Percentiles rank a stretch among this genome's conserved stretches.
phyloP scores from a whole-genome alignment of 306 rosid species.

The Macrotyloma uniflorum region DNA sequence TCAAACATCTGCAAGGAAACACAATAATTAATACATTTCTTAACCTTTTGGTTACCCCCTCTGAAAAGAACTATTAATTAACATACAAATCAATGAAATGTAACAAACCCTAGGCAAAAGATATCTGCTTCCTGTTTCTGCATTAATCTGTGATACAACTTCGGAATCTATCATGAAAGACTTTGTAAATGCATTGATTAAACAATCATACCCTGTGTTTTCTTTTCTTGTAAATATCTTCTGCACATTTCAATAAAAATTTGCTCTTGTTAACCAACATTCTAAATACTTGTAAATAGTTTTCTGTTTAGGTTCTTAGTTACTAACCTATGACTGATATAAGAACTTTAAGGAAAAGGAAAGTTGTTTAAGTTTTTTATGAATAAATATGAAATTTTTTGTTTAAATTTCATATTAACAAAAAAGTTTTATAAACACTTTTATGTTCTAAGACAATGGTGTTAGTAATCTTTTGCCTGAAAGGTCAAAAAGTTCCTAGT shows the following conservation, averaged over 20 bases:
- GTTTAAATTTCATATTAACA: too few relatives aligned
- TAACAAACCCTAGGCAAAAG: not conserved
- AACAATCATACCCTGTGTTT: not conserved
- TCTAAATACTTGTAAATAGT: too few relatives aligned
- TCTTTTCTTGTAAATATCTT: not conserved
- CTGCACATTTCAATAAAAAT: not conserved
- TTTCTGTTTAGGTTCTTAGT: too few relatives aligned
- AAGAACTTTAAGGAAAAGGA: too few relatives aligned
- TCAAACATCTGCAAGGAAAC: not conserved
- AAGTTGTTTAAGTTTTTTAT: too few relatives aligned
- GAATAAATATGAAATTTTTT: too few relatives aligned
- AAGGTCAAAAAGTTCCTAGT: constrained; percentile 42
- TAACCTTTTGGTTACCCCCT: not conserved
- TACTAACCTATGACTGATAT: too few relatives aligned
- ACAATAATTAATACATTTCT: not conserved
- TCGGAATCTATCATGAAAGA: too few relatives aligned
- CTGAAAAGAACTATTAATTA: not conserved
- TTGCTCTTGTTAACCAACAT: not conserved
- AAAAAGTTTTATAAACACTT: too few relatives aligned
- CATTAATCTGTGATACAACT: not conserved
- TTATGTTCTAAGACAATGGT: too few relatives aligned
- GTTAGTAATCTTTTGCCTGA: not conserved
- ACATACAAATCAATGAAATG: not conserved
- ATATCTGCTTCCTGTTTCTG: not conserved
- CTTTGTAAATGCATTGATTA: not conserved